Evolutionary conservation across 257 asterid species (phyloP), one percentile per base, ranked within the genome.

Genomic region (Hygrophila difformis): DNA sequence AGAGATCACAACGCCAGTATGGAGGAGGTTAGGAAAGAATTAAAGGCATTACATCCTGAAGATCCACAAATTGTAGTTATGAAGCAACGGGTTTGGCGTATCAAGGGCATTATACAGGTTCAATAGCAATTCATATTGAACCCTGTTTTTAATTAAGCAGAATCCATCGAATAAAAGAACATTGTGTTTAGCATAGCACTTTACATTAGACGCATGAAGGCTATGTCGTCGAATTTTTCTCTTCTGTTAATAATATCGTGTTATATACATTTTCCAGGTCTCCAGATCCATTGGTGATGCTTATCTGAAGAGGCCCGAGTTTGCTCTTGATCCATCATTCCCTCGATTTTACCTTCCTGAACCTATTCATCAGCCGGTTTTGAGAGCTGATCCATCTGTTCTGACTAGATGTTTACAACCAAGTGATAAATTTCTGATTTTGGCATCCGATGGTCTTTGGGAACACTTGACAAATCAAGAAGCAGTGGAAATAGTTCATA

Each of bases 371-470:
- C 66, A 68, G 14, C 85, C 97, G 1, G 85, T 72, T 22, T 66
- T 87, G 31, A 69, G 85, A 48, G 66, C 97, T 26, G 94, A 83
- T 60, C 97, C 97, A 21, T 49, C 82, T 57, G 59, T 74, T 5
- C 31, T 9, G 50, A 60, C 68, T 12, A 61, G 79, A 70, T 51
- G 49, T 23, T 18, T 87, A 28, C 75, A 57, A 39, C 63, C 64
- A 3, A 53, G 16, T n/a, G 93, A 87, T 54, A 87, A 69, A 41
- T 87, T 87, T 58, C 10, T 87, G 53, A 83, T 80, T 23, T 80
- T 87, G 53, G 97, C 94, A 39, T 87, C 97, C 8, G 94, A 72
- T 64, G 97, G 97, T 43, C 94, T 83, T 45, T 87, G 97, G 97
- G 86, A 87, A 41, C 71, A 61, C 64, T 60, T 87, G 64, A 52